These are phyloP conservation scores for Boletus speciosus DNA, from an alignment of 768 basidiomycete genomes.

Conservation along the genomic window DNA sequence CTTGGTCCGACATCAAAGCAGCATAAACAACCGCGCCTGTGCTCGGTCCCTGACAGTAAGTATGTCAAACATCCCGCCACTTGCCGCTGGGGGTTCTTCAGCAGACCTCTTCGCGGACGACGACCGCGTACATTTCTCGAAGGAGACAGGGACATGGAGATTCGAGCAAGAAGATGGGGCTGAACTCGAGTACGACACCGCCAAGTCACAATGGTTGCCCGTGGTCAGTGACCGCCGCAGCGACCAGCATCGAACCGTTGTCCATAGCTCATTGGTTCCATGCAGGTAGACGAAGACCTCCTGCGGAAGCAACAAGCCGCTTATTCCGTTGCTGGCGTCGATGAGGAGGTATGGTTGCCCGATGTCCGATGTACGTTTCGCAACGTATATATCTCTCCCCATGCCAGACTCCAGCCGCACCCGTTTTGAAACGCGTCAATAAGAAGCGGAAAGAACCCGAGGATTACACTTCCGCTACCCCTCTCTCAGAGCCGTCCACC, in stretches of 20 bases:
- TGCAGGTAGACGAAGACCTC: conserved; percentile 82
- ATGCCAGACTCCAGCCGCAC: conserved; percentile 78
- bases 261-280: conserved; percentile 2
- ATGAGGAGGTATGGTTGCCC: conserved; percentile 72
- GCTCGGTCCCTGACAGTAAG: conserved; percentile 8
- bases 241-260: not conserved
- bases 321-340: conserved; percentile 88
- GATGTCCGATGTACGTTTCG: conserved; percentile 18
- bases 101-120: conserved; percentile 70
- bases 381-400: conserved; percentile 20
- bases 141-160: conserved; percentile 73
- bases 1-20: conserved; percentile 33
- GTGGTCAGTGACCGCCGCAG: conserved; percentile 51
- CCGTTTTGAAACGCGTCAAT: conserved; percentile 73
- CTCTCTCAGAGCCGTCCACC: conserved; percentile 47
- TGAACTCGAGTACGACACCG: conserved; percentile 86
- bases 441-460: conserved; percentile 77
- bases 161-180: conserved; percentile 85
- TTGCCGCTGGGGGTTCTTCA: conserved; percentile 51
- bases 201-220: conserved; percentile 77
- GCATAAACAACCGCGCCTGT: conserved; percentile 31
- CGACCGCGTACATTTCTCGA: conserved; percentile 79
- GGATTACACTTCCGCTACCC: conserved; percentile 62
- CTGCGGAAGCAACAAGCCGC: conserved; percentile 91
- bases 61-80: conserved; percentile 37